Conservation (phyloP, 2,329 filamentous ascomycete species). For the Aphanoascus verrucosus region DNA sequence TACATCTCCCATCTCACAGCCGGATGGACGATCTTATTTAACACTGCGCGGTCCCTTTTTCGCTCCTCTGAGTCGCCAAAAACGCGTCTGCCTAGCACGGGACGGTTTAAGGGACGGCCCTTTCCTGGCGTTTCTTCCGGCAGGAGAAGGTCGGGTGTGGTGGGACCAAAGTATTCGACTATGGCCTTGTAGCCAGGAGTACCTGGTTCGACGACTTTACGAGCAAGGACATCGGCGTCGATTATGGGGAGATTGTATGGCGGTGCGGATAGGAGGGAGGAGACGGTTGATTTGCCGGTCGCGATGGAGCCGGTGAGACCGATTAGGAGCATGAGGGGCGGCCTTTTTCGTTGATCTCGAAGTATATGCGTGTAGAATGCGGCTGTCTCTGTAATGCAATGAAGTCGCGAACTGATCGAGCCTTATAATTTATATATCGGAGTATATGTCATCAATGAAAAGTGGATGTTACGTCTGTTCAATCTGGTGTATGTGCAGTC, state of each 20-base stretch:
- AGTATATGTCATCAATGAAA: not conserved
- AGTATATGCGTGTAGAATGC: not conserved
- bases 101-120: constrained; percentile 63
- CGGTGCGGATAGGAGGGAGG: constrained; percentile 62
- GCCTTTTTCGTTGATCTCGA: not conserved
- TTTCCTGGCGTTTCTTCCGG: constrained; percentile 35
- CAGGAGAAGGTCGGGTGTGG: constrained; percentile 75
- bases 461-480: not conserved
- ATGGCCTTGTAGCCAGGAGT: constrained; percentile 75
- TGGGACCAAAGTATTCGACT: constrained; percentile 66
- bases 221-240: constrained; percentile 86
- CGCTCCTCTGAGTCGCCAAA: constrained; percentile 69
- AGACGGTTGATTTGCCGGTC: constrained; percentile 95
- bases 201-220: constrained; percentile 87
- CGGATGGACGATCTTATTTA: constrained; percentile 89
- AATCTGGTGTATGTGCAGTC: too few species aligned
- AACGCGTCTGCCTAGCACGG: constrained; percentile 71
- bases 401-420: not conserved
- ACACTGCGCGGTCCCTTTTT: constrained; percentile 58
- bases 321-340: constrained; percentile 72
- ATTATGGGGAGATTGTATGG: constrained; percentile 84
- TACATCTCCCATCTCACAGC: constrained; percentile 78
- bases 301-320: constrained; percentile 95
- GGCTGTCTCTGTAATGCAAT: not conserved
- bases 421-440: not conserved